Percentiles rank a stretch among this genome's conserved stretches.
Conservation (phyloP, 768 basidiomycete genomes). For the Tephrocybe sp. region DNA sequence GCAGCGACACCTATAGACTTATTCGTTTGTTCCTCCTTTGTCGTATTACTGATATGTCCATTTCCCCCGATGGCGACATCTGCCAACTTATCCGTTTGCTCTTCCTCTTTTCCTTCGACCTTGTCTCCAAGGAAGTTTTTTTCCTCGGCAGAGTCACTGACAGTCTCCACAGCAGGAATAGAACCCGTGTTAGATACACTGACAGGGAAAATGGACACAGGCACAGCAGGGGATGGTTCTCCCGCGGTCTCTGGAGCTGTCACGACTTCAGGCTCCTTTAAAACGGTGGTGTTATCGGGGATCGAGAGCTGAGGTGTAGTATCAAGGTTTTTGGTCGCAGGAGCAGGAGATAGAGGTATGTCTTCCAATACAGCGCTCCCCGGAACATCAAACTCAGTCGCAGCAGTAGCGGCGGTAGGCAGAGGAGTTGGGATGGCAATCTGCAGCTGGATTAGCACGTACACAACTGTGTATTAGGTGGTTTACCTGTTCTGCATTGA, state of each 20-base stretch:
- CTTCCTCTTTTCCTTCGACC: background rate
- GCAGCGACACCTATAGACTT: constrained; percentile 4
- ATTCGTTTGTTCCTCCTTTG: background rate
- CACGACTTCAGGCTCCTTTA: constrained; percentile 8
- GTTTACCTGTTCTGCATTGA: constrained; percentile 17
- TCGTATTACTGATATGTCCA: constrained; percentile 1
- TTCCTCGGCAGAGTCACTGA: background rate
- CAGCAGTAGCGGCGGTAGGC: constrained; percentile 19
- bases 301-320: background rate
- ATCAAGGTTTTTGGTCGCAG: background rate
- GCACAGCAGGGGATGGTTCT: constrained; percentile 20
- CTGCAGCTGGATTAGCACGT: constrained; percentile 14
- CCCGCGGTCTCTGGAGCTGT: constrained; percentile 6
- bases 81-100: constrained; percentile 4
- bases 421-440: constrained; percentile 32
- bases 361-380: constrained; percentile 16
- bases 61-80: constrained; percentile 1
- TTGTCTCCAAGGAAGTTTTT: background rate
- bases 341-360: constrained; percentile 3
- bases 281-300: background rate
- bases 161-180: background rate
- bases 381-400: constrained; percentile 16
- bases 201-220: constrained; percentile 40
- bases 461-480: constrained; percentile 1
- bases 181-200: constrained; percentile 33